A percentile compares a stretch with the other conserved stretches of the same genome.
These are phyloP conservation scores for Centaurea solstitialis DNA, from an alignment of 129 eudicot genomes.

Conservation along the genomic window DNA sequence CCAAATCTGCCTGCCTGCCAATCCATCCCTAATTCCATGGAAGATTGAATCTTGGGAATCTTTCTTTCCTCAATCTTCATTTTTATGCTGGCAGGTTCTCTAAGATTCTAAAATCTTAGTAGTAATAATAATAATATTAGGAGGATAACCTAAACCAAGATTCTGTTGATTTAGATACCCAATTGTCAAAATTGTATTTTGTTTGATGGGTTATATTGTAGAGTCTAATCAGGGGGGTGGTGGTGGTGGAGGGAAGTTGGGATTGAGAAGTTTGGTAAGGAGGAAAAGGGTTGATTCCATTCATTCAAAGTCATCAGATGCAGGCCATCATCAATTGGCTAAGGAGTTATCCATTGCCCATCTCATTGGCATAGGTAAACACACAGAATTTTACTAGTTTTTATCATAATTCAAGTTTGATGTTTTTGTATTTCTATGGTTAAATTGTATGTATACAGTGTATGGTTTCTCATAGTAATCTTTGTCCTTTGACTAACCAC, in stretches of 20 bases:
- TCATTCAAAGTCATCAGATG: constrained; percentile 49
- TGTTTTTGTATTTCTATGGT: not conserved
- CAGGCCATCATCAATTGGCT: constrained; percentile 80
- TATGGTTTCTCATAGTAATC: not conserved
- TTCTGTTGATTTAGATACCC: not conserved
- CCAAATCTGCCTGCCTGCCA: constrained; percentile 33
- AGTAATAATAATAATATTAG: no score
- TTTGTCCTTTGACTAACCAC: not conserved
- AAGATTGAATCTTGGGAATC: constrained; percentile 38
- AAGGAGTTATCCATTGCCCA: constrained; percentile 80
- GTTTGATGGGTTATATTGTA: constrained; percentile 56
- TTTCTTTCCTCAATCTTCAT: constrained; percentile 20
- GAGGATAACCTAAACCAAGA: not conserved
- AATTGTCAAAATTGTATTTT: not conserved
- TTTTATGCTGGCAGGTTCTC: constrained; percentile 32
- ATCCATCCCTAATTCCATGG: constrained; percentile 24
- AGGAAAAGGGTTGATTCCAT: constrained; percentile 90
- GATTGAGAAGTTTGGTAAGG: constrained; percentile 68
- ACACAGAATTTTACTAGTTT: not conserved
- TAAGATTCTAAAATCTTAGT: constrained; percentile 16
- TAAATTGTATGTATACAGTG: not conserved
- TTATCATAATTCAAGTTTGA: not conserved
- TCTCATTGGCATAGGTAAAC: constrained; percentile 79
- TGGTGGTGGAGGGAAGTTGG: constrained; percentile 29
- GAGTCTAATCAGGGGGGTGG: constrained; percentile 49